phyloP scores from a whole-genome alignment of 2,329 filamentous ascomycete genomes.

The Neofusicoccum cordaticola region DNA sequence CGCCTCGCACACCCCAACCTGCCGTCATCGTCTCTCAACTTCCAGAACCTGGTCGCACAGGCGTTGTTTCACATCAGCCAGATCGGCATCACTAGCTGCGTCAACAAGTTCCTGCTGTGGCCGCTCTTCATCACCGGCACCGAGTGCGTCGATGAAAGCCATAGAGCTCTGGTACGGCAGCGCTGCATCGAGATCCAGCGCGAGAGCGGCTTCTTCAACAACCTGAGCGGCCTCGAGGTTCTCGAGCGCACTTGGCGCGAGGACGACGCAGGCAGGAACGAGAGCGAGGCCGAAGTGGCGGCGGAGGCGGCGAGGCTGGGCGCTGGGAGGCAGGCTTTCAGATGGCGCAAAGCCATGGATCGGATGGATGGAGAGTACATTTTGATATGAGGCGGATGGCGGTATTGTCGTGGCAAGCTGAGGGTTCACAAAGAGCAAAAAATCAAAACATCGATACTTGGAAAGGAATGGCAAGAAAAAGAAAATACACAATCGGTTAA shows the following conservation, averaged over 20 bases:
- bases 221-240: slow-evolving; percentile 79
- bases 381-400: slow-evolving; percentile 39
- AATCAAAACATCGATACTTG: not conserved
- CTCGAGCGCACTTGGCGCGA: slow-evolving; percentile 79
- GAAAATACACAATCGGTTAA: not conserved
- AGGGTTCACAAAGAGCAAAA: not conserved
- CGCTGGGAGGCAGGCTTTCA: slow-evolving; percentile 41
- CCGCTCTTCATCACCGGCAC: slow-evolving; percentile 87
- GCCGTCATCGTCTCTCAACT: slow-evolving; percentile 70
- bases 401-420: not conserved
- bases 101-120: slow-evolving; percentile 90
- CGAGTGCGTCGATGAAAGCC: slow-evolving; percentile 78
- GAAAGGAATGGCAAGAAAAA: not conserved
- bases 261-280: slow-evolving; percentile 39
- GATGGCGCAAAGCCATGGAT: slow-evolving; percentile 52
- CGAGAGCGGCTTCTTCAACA: slow-evolving; percentile 91
- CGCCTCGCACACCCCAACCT: slow-evolving; percentile 75
- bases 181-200: slow-evolving; percentile 84
- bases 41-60: slow-evolving; percentile 78
- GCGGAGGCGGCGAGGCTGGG: slow-evolving; percentile 21
- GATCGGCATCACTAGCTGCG: slow-evolving; percentile 67
- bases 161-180: slow-evolving; percentile 74
- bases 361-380: slow-evolving; percentile 52
- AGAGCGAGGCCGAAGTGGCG: slow-evolving; percentile 18
- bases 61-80: slow-evolving; percentile 80